These are phyloP conservation scores for Aspergillus sp. DNA, from an alignment of 2,329 filamentous ascomycete genomes.

Conservation along the genomic window DNA sequence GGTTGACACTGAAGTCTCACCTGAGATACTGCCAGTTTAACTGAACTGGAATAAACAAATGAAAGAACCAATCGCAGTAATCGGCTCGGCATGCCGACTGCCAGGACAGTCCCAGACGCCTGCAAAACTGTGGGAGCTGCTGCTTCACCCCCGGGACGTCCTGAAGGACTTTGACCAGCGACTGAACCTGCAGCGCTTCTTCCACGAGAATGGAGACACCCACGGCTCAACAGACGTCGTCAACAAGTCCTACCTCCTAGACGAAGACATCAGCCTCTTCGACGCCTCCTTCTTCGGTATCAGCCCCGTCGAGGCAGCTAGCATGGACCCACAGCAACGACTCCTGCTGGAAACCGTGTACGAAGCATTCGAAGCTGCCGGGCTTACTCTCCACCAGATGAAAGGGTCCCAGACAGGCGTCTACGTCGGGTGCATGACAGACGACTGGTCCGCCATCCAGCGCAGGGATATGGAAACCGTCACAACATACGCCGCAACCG, in stretches of 20 bases:
- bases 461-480: background rate
- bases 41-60: no score
- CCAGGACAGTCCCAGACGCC: background rate
- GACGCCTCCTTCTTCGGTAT: slow-evolving; percentile 24
- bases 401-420: background rate
- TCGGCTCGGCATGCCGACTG: background rate
- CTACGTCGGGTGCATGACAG: background rate
- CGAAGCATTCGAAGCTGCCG: slow-evolving; percentile 25
- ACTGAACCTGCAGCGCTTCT: background rate
- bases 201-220: background rate
- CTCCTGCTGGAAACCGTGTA: slow-evolving; percentile 26
- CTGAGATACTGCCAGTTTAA: no score
- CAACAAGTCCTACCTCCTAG: background rate
- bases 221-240: background rate
- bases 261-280: slow-evolving; percentile 11
- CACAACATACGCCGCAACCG: background rate
- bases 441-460: background rate
- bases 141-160: background rate
- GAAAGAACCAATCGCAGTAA: background rate
- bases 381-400: background rate
- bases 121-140: background rate
- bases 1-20: no score
- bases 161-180: background rate
- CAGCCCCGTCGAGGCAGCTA: slow-evolving; percentile 18
- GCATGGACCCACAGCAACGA: slow-evolving; percentile 28